Conservation (phyloP, 257 asterid species). For the Solanum verrucosum region DNA sequence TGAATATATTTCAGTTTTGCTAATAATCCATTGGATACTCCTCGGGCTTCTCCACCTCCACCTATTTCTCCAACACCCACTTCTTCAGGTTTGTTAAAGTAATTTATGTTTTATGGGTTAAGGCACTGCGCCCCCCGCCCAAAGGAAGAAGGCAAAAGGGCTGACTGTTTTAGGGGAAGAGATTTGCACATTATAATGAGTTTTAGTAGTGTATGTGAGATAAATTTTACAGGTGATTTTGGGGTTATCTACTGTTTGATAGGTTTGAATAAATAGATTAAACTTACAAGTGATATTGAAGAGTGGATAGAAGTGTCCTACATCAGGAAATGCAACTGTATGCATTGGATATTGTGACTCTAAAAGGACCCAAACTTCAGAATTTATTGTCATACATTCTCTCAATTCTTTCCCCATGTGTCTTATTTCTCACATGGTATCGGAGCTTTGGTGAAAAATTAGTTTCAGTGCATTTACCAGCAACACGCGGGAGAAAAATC, state of each 20-base stretch:
- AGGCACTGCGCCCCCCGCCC: not conserved
- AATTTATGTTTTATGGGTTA: not conserved
- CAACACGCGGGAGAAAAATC: not conserved
- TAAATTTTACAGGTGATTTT: not conserved
- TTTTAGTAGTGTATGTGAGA: not conserved
- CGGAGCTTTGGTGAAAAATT: not conserved
- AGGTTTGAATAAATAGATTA: not conserved
- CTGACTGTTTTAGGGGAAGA: not conserved
- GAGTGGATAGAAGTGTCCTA: not conserved
- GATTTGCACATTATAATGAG: not conserved
- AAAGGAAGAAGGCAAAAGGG: not conserved
- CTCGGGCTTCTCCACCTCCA: constrained; percentile 71
- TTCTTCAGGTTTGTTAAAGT: constrained; percentile 30
- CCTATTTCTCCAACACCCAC: constrained; percentile 46
- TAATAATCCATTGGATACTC: constrained; percentile 33
- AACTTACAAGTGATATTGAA: not conserved
- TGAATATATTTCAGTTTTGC: constrained; percentile 48
- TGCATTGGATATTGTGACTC: not conserved
- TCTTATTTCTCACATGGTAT: not conserved
- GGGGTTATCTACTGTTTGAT: not conserved
- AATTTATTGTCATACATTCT: not conserved
- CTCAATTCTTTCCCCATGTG: not conserved
- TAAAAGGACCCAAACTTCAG: not conserved
- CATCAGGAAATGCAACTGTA: not conserved
- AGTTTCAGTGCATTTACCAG: not conserved